These are phyloP conservation scores for Verticillium tricorpus DNA, from an alignment of 2,329 filamentous ascomycete species.

Conservation along the genomic window DNA sequence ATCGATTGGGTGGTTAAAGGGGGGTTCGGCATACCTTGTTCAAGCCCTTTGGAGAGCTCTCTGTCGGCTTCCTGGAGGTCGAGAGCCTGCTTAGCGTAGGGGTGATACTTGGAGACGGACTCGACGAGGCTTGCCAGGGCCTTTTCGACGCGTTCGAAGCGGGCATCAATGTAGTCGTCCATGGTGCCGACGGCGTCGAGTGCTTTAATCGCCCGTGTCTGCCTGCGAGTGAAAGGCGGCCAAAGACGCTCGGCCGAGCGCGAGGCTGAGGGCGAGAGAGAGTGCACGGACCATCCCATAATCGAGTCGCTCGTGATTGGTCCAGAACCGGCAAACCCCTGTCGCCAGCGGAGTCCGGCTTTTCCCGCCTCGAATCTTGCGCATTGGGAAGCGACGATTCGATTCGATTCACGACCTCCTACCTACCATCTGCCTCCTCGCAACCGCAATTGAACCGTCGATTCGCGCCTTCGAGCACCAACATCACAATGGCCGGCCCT, in stretches of 20 bases:
- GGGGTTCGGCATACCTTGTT: constrained; percentile 48
- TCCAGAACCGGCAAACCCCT: not conserved
- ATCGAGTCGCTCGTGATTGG: constrained; percentile 6
- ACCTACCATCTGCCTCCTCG: constrained; percentile 9
- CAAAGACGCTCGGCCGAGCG: not conserved
- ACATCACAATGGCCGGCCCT: constrained; percentile 35
- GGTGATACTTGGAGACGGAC: constrained; percentile 78
- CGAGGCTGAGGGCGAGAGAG: constrained; percentile 1
- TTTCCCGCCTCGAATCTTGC: constrained; percentile 14
- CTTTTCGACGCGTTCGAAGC: constrained; percentile 63
- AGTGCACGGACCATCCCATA: not conserved
- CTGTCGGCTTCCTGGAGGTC: constrained; percentile 69
- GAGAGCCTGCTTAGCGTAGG: constrained; percentile 60
- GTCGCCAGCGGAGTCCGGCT: constrained; percentile 12
- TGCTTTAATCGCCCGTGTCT: no score
- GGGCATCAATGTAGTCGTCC: constrained; percentile 57
- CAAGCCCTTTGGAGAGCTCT: constrained; percentile 61
- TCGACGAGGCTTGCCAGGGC: constrained; percentile 67
- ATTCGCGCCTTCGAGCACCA: constrained; percentile 21
- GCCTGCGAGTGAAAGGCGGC: not conserved
- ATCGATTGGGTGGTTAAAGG: not conserved
- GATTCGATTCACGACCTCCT: constrained; percentile 4
- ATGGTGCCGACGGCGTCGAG: constrained; percentile 30
- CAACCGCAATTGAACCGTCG: constrained; percentile 30
- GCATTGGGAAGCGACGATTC: constrained; percentile 5